Base-by-base conservation (phyloP, 2,329 filamentous ascomycete species). In the Ceratocystis cubensis region DNA sequence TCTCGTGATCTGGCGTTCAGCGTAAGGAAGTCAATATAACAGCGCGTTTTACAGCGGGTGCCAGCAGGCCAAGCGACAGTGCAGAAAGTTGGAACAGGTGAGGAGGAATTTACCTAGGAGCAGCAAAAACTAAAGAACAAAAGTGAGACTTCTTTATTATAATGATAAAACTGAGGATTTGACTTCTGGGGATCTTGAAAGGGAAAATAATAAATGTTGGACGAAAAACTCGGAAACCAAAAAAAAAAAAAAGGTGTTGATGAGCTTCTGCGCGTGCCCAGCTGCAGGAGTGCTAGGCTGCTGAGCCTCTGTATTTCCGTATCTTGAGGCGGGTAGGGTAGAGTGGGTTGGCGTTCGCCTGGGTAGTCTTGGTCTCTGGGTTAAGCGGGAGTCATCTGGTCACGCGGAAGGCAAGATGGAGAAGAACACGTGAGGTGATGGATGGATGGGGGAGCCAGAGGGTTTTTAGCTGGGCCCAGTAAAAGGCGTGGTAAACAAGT, bases 1-100 rank as follows among this genome's bases (percentile, higher is more conserved):
- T 76, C 77, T 79, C 77, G 77, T 79, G 77, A 79, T 79, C 77
- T 78, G 76, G 77, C 76, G 76, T 68, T 65, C 46, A 22, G 53
- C 20, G 10, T 30, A 17, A 15, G 53, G 28, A 33, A 57, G 53
- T 57, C 53, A 57, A 28, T 57, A 57, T n/a, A 57, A 33, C 53
- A 33, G 28, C 53, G 53, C 53, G 53, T 25, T 57, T 57, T 57
- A 57, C 53, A 57, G 53, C 53, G 53, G 53, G 15, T 10, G 28
- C 53, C 8, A 33, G 22, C 25, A 30, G 53, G 53, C 53, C 53
- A 57, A 17, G 53, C 53, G 53, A 28, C 48, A 57, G 53, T 28
- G 28, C 53, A 33, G 20, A 28, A 57, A 30, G 37, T 15, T 7
- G 22, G 33, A 10, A 59, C 56, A 25, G 20, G 48, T 15, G 48